Conservation (phyloP, 352 stramenopile genomes). For the Pythium periplocum region DNA sequence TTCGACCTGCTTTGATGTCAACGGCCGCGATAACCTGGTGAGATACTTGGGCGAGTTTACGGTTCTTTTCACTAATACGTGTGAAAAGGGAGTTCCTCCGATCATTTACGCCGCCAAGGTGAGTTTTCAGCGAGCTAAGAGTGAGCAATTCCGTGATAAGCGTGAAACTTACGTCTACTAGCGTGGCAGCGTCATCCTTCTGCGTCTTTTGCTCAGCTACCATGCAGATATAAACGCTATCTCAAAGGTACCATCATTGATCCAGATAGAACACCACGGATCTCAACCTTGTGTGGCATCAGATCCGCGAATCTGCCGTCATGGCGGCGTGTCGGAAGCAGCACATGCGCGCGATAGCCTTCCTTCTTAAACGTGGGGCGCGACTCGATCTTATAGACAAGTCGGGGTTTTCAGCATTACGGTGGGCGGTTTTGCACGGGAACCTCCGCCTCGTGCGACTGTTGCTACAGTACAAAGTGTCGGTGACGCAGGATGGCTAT, state of each 20-base stretch:
- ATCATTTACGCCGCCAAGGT: constrained; percentile 64
- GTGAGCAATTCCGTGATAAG: too few species aligned
- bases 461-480: constrained; percentile 33
- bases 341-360: constrained; percentile 20
- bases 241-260: constrained; percentile 22
- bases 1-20: constrained; percentile 44
- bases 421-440: constrained; percentile 39
- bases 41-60: neutral
- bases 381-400: constrained; percentile 34
- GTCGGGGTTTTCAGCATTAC: constrained; percentile 39
- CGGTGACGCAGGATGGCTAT: constrained; percentile 38
- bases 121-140: neutral
- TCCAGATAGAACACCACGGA: neutral
- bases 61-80: neutral
- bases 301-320: constrained; percentile 46
- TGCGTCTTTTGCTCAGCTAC: constrained; percentile 49
- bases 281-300: neutral
- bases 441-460: constrained; percentile 29
- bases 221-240: constrained; percentile 51
- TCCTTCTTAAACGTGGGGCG: constrained; percentile 39
- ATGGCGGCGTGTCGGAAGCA: constrained; percentile 53
- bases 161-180: constrained; percentile 4
- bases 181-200: constrained; percentile 37
- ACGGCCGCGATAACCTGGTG: constrained; percentile 35
- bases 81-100: constrained; percentile 33